Conservation (phyloP, 352 stramenopile genomes). For the Pseudoperonospora humuli region DNA sequence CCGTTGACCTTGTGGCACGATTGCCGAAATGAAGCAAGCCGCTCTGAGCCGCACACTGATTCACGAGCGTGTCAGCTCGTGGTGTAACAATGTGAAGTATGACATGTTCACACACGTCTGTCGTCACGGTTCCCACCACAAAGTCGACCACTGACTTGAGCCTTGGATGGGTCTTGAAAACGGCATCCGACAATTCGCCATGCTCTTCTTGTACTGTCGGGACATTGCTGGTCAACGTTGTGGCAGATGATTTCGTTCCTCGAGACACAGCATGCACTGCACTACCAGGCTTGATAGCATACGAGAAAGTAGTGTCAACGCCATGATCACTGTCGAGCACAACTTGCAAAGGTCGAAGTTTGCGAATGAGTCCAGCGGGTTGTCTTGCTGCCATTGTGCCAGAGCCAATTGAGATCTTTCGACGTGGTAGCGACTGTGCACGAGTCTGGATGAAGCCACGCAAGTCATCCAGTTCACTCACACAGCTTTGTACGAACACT, state of each 20-base stretch:
- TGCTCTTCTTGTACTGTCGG: slow-evolving; percentile 15
- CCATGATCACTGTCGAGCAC: slow-evolving; percentile 22
- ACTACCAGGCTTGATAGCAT: slow-evolving; percentile 1
- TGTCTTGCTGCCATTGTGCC: slow-evolving; percentile 1
- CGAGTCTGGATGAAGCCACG: slow-evolving; percentile 50
- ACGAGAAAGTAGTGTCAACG: slow-evolving; percentile 1
- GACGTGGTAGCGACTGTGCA: slow-evolving; percentile 26
- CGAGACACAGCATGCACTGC: neutral
- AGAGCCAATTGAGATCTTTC: slow-evolving; percentile 9
- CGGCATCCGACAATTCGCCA: slow-evolving; percentile 32
- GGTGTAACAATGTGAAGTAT: slow-evolving; percentile 33
- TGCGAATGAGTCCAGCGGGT: slow-evolving; percentile 33
- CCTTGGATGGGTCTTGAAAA: slow-evolving; percentile 60
- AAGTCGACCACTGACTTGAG: slow-evolving; percentile 53
- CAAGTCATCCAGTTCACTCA: slow-evolving; percentile 49
- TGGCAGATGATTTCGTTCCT: slow-evolving; percentile 1
- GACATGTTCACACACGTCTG: slow-evolving; percentile 51
- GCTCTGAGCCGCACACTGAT: slow-evolving; percentile 27
- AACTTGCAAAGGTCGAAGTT: slow-evolving; percentile 55
- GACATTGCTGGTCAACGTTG: neutral
- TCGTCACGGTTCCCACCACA: slow-evolving; percentile 53
- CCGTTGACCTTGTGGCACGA: neutral
- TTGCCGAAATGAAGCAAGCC: slow-evolving; percentile 1
- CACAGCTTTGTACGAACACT: slow-evolving; percentile 59
- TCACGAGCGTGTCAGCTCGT: slow-evolving; percentile 35